Evolutionary conservation across 2,329 filamentous ascomycete genomes (phyloP).

Genomic region (Sclerotinia trifoliorum): DNA sequence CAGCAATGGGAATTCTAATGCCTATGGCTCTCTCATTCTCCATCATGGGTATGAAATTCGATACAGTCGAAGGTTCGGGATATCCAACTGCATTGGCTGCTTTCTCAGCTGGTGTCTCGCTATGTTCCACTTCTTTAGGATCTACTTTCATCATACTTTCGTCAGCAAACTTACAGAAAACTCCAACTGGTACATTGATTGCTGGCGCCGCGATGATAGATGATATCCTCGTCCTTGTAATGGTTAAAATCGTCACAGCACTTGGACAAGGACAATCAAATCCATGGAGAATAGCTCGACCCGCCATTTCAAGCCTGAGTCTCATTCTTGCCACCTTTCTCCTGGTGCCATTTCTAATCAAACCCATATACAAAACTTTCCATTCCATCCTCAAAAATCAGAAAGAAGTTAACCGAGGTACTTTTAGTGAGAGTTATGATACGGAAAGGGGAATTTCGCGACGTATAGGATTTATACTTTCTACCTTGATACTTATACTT

Average conservation of each 20-base stretch:
- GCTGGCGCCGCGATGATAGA: conserved; percentile 17
- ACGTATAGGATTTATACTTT: conserved; percentile 12
- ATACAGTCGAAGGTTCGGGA: neutral
- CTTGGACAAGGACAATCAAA: conserved; percentile 12
- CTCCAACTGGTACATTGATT: conserved; percentile 17
- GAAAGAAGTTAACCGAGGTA: neutral
- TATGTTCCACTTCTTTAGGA: conserved; percentile 19
- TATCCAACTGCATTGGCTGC: conserved; percentile 18
- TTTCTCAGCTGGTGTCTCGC: conserved; percentile 18
- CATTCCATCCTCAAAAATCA: neutral
- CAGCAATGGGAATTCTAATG: neutral
- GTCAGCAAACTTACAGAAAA: conserved; percentile 21
- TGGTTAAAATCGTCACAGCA: conserved; percentile 20
- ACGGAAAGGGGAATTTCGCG: conserved; percentile 1
- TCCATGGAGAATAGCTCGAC: conserved; percentile 14
- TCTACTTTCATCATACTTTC: conserved; percentile 19
- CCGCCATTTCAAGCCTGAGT: conserved; percentile 12
- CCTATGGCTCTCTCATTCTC: conserved; percentile 16
- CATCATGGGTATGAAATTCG: conserved; percentile 9
- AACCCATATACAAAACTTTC: neutral
- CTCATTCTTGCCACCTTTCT: conserved; percentile 5
- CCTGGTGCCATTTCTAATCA: neutral
- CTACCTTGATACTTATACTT: neutral
- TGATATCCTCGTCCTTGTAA: conserved; percentile 19
- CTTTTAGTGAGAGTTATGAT: neutral